Percentiles rank a stretch among this genome's conserved stretches.
These are phyloP conservation scores for Ascobolus immersus DNA, from an alignment of 495 filamentous ascomycete species.

Conservation along the genomic window DNA sequence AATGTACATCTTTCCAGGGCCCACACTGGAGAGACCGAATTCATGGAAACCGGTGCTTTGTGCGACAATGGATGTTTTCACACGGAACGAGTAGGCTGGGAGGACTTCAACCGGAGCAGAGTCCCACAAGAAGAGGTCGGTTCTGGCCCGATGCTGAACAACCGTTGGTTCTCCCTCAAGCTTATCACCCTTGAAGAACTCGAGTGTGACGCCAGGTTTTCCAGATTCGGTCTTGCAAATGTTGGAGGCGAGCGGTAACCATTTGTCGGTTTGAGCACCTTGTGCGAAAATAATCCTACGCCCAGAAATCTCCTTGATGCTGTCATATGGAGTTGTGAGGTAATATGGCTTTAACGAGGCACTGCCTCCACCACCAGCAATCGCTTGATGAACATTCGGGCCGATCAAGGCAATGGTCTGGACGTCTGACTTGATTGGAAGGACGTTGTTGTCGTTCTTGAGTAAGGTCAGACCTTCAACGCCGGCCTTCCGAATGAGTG, in stretches of 20 bases:
- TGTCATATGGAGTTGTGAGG: constrained; percentile 31
- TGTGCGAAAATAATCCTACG: constrained; percentile 26
- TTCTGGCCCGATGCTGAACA: constrained; percentile 29
- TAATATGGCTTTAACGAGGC: constrained; percentile 62
- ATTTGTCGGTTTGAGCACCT: constrained; percentile 36
- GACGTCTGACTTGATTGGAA: constrained; percentile 39
- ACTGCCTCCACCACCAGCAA: constrained; percentile 58
- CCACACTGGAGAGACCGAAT: constrained; percentile 51
- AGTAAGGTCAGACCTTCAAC: constrained; percentile 51
- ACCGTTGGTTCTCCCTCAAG: constrained; percentile 30
- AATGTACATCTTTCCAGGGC: constrained; percentile 43
- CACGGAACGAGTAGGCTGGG: constrained; percentile 33
- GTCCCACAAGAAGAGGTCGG: constrained; percentile 44
- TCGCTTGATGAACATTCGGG: constrained; percentile 53
- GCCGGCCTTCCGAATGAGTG: constrained; percentile 41
- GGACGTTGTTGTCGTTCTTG: constrained; percentile 41
- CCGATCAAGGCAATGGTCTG: constrained; percentile 51
- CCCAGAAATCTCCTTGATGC: constrained; percentile 22
- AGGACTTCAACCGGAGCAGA: constrained; percentile 36
- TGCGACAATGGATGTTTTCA: constrained; percentile 28
- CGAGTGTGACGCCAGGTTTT: constrained; percentile 31
- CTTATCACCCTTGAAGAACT: constrained; percentile 37
- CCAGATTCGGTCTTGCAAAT: constrained; percentile 31
- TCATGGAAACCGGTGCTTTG: constrained; percentile 31
- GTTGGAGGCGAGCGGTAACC: constrained; percentile 34